Percentiles rank a stretch among this genome's conserved stretches.
Evolutionary conservation across 1,284 basidiomycete genomes (phyloP).

Genomic region (Takashimella tepidaria): DNA sequence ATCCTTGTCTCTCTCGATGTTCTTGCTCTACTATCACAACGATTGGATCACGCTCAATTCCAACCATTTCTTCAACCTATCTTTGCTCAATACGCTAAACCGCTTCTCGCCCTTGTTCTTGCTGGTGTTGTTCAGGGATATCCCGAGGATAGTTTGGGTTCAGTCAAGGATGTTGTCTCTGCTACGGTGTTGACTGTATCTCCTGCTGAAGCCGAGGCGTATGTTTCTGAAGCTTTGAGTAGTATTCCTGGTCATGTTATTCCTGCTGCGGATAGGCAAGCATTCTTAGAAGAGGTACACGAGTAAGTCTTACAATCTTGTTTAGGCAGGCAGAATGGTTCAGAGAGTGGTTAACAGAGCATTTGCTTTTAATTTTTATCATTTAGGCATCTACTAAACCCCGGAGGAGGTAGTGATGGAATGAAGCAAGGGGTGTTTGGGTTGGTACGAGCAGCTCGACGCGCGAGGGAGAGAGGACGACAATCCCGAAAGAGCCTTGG

Average conservation of each 20-base stretch:
- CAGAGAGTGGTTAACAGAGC: no score
- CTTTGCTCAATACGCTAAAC: slow-evolving; percentile 68
- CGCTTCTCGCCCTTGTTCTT: slow-evolving; percentile 66
- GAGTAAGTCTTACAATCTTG: slow-evolving; percentile 56
- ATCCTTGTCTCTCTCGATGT: slow-evolving; percentile 76
- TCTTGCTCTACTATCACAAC: slow-evolving; percentile 69
- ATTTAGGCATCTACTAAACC: no score
- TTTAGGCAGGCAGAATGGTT: no score
- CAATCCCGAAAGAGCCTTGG: slow-evolving; percentile 19
- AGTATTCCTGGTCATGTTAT: slow-evolving; percentile 61
- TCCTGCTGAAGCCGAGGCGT: slow-evolving; percentile 62
- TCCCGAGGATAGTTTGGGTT: slow-evolving; percentile 74
- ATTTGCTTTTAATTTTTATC: no score
- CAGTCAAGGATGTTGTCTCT: slow-evolving; percentile 72
- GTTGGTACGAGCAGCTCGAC: slow-evolving; percentile 36
- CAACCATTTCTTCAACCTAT: slow-evolving; percentile 54
- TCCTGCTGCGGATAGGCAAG: slow-evolving; percentile 64
- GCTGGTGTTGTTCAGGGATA: slow-evolving; percentile 78
- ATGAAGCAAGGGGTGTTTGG: slow-evolving; percentile 29
- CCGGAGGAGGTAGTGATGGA: no score
- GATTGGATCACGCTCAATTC: slow-evolving; percentile 50
- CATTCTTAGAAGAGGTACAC: slow-evolving; percentile 68
- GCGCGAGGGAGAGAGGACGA: slow-evolving; percentile 31
- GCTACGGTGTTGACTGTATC: slow-evolving; percentile 60
- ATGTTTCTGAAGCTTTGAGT: slow-evolving; percentile 67